These are phyloP conservation scores for Turnera subulata DNA, from an alignment of 345 rosid species.

Conservation along the genomic window DNA sequence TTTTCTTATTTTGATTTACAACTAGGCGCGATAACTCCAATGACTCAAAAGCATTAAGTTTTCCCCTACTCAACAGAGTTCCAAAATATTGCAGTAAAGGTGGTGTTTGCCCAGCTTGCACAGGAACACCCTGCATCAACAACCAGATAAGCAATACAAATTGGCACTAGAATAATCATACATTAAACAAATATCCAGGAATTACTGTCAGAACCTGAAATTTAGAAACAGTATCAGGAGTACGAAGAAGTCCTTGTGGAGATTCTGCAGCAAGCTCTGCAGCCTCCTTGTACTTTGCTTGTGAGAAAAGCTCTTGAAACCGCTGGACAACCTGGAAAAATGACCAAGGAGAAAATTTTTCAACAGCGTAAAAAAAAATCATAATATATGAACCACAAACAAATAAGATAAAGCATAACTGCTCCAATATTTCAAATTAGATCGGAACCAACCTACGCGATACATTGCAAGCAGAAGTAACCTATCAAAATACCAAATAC, in stretches of 20 bases:
- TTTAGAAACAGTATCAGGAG: constrained; percentile 90
- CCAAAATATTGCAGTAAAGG: constrained; percentile 95
- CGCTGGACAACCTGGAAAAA: constrained; percentile 78
- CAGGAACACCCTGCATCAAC: constrained; percentile 80
- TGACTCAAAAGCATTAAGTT: constrained; percentile 93
- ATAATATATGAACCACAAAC: not conserved
- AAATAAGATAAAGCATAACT: not conserved
- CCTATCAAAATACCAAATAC: no score
- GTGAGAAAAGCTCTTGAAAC: constrained; percentile 90
- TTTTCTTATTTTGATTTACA: constrained; percentile 92
- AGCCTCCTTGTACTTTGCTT: constrained; percentile 95
- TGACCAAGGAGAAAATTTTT: not conserved
- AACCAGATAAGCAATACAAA: not conserved
- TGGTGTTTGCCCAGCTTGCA: constrained; percentile 94
- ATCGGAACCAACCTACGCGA: no score
- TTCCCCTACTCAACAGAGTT: constrained; percentile 81
- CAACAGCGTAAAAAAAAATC: not conserved
- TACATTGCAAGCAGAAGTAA: no score
- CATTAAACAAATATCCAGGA: not conserved
- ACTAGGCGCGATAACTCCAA: constrained; percentile 94
- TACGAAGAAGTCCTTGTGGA: constrained; percentile 91
- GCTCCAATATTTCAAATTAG: not conserved
- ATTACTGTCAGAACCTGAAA: constrained; percentile 61
- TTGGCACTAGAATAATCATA: not conserved
- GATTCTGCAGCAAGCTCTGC: constrained; percentile 99